Evolutionary conservation across 106 monocot species (phyloP), one percentile per base, ranked within the genome.

Genomic region (Hemerocallis citrina): DNA sequence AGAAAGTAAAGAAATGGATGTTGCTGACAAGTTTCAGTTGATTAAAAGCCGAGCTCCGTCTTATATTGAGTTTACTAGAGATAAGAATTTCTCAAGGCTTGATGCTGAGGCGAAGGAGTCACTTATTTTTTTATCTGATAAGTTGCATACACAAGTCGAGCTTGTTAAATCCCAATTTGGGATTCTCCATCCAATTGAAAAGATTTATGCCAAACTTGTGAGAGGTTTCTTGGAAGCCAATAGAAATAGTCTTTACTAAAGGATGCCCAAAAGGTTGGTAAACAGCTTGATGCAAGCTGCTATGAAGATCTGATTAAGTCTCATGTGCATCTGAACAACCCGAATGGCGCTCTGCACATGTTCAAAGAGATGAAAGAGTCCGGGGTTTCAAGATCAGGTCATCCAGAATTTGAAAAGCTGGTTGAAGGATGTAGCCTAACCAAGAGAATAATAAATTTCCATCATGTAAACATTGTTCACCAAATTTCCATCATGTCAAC

Each of bases 161-260:
- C 49, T 98, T 25, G 88, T 98, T 40, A 82, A 62, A 67, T 80
- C 75, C 27, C 79, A 88, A 52, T 16, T 62, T 69, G 98, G 89
- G 13, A 82, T 99, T 71, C 85, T 92, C n/a, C 75, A 99, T 67
- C 98, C 98, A 68, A 85, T 85, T 25, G 88, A 82, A 59, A 85
- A 77, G 76, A 71, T 92, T 13, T 92, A 99, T 63, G 92, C 98
- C 9, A 99, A 92, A 63, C 88, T 92, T 57, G 88, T 81, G 37
- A 77, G 68, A 57, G 79, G 72, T 61, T 92, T 85, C 57, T 43
- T 99, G 32, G 82, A 99, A 68, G 66, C 73, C 11, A 77, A 71
- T 55, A 85, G 67, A 52, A 74, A 88, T 12, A 73, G 42, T 25
- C 77, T 46, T 79, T 99, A 55, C 46, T 99, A 22, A 82, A 66